These are phyloP conservation scores for Cryptosporidium sp. DNA, from an alignment of 169 alveolate species.

Conservation along the genomic window DNA sequence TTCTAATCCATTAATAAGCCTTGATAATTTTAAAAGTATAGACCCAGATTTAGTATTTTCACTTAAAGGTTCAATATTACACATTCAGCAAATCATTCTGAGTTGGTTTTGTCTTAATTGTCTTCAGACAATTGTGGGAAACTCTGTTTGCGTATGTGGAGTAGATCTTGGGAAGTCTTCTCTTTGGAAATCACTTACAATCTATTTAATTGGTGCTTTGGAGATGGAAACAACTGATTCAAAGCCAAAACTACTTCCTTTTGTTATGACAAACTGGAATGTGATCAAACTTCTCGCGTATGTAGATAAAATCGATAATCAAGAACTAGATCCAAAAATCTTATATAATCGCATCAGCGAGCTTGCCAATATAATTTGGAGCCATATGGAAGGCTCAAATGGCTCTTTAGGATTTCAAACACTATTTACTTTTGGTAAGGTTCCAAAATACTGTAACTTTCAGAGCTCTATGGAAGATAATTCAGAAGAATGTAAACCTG, in stretches of 20 bases:
- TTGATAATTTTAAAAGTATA: neutral
- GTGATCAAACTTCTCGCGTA: conserved; percentile 39
- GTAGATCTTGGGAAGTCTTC: conserved; percentile 1
- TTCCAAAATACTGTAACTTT: neutral
- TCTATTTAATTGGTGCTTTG: conserved; percentile 30
- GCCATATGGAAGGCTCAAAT: conserved; percentile 2
- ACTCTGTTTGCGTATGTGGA: neutral
- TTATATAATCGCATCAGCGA: conserved; percentile 27
- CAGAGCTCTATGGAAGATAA: neutral
- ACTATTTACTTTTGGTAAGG: conserved; percentile 13
- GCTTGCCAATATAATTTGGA: conserved; percentile 18
- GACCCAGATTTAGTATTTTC: conserved; percentile 36
- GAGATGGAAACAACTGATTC: conserved; percentile 19
- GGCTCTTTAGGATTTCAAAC: neutral
- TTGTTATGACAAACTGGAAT: conserved; percentile 70
- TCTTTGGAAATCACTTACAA: conserved; percentile 23
- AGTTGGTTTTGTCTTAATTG: conserved; percentile 69
- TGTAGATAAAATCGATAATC: conserved; percentile 17
- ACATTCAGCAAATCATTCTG: conserved; percentile 16
- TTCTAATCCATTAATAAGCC: neutral
- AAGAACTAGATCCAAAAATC: neutral
- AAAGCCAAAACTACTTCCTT: conserved; percentile 44
- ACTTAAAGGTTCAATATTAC: conserved; percentile 39
- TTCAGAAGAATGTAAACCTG: conserved; percentile 3
- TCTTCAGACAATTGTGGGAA: neutral